These are phyloP conservation scores for Hymenoscyphus occultus DNA, from an alignment of 2,329 filamentous ascomycete genomes.

Conservation along the genomic window DNA sequence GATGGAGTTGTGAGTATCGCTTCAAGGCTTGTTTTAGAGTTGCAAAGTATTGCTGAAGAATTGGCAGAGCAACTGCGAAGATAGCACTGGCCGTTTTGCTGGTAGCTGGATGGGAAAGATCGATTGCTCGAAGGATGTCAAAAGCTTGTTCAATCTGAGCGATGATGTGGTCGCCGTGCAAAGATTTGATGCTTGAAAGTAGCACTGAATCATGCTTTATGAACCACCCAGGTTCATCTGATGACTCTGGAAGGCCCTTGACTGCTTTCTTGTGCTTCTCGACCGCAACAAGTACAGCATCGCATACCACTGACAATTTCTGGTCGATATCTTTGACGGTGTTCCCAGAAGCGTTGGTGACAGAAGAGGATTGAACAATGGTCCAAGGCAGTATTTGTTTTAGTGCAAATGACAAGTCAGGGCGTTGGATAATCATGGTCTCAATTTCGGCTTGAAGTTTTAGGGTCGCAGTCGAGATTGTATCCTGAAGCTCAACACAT, in stretches of 20 bases:
- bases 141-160: conserved; percentile 44
- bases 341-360: conserved; percentile 12
- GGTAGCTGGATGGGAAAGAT: conserved; percentile 41
- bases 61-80: conserved; percentile 62
- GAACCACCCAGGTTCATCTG: conserved; percentile 63
- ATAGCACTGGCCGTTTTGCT: conserved; percentile 53
- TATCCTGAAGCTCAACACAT: conserved; percentile 27
- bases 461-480: conserved; percentile 20
- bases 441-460: conserved; percentile 38
- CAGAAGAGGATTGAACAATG: conserved; percentile 28
- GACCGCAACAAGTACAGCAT: conserved; percentile 74
- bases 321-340: conserved; percentile 49
- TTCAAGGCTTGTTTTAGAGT: conserved; percentile 58
- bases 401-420: conserved; percentile 62
- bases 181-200: conserved; percentile 28
- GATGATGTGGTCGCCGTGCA: conserved; percentile 30
- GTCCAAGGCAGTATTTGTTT: conserved; percentile 67
- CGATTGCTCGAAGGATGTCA: conserved; percentile 43
- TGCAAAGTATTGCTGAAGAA: conserved; percentile 69
- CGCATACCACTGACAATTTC: conserved; percentile 61
- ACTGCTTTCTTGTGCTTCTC: conserved; percentile 65
- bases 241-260: conserved; percentile 52
- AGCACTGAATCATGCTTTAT: conserved; percentile 38
- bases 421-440: conserved; percentile 45
- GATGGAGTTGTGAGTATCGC: conserved; percentile 63